Base-by-base conservation (phyloP, 78 protist species). In the Dictyostelium capitatum region DNA sequence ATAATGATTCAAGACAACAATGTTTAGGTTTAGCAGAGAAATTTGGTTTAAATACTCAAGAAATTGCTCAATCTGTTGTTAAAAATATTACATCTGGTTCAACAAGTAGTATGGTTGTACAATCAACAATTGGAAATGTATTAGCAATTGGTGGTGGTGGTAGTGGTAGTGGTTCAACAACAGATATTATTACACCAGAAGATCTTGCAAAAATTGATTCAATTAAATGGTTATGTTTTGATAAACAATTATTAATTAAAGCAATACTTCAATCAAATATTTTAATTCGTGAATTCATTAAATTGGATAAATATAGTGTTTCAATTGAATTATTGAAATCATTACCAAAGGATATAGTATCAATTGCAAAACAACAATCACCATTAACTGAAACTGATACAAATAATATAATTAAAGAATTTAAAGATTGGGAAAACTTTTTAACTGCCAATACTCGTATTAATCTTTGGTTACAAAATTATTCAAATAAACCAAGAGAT, bases 11-110 rank as follows among this genome's bases (percentile, higher is more conserved):
- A 59, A 77, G 83, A 47, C 79, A 64, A 41, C 64, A 47, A 46
- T 78, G 74, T 48, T 77, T 87, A 53, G 69, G 17, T 14, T 65
- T 78, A 41, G 93, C 93, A 4, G 93, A 87, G n/a, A 20, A 54
- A 12, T 87, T 46, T 23, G 70, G 70, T 30, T 77, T 87, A 72
- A 80, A 87, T 37, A 87, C 84, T 23, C 83, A 87, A 30, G 57
- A 62, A 11, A 87, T 87, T 65, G 82, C 93, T 15, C 41, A 77
- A 50, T 59, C 93, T 6, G 84, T 87, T 6, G 93, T 87, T 2
- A 85, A 48, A 11, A 75, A 77, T 30, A 85, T 85, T 47, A 74
- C 43, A 4, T 32, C 75, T 17, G 46, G 64, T 25, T n/a, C 67
- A 53, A 32, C n/a, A n/a, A n/a, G n/a, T 17, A 32, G 30, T 67